Evolutionary conservation across 371 early-diverging fungal species (phyloP), one percentile per base, ranked within the genome.

Genomic region (Nematocida sp.): DNA sequence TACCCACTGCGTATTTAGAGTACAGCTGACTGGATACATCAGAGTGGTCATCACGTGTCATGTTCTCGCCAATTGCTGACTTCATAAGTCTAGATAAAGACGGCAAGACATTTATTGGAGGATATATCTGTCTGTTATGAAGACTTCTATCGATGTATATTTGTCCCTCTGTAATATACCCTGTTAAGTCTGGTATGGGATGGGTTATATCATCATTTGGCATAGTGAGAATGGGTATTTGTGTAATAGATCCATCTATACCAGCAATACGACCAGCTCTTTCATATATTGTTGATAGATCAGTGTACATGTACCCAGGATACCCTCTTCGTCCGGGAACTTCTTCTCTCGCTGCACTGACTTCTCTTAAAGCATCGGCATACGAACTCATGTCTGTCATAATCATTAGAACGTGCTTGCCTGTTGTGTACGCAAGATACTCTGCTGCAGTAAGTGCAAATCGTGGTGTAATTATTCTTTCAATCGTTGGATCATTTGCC

Each of bases 291-390:
- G 97, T 97, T 39, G 96, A 93, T 89, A 99, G 91, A 91, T 99
- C 99, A 44, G 99, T 99, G 90, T 99, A 99, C 99, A 99, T 99
- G 88, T 98, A 99, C 89, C 99, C 99, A 23, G 99, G 99, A 89
- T 97, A 99, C 88, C 99, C 99, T 89, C 97, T 93, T 89, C 99
- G 93, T 86, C 99, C 99, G 6, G 99, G 99, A 4, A 99, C 98
- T 90, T 99, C 99, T 90, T 99, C 99, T 89, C 99, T 92, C 42
- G 98, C 98, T 78, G 99, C 98, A 73, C 97, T 96, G 20, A 86
- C 93, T 87, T 99, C 99, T 91, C 99, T 94, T 86, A 99, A 90
- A 11, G 99, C 98, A 90, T 99, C 99, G 23, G 99, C 99, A 87
- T 99, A 99, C 20, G 97, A 96, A 90, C 93, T 93, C 98, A 99